Percentiles rank a stretch among this genome's conserved stretches.
Conservation (phyloP, 2,329 filamentous ascomycete genomes). For the Pyrenophora tritici-repentis region DNA sequence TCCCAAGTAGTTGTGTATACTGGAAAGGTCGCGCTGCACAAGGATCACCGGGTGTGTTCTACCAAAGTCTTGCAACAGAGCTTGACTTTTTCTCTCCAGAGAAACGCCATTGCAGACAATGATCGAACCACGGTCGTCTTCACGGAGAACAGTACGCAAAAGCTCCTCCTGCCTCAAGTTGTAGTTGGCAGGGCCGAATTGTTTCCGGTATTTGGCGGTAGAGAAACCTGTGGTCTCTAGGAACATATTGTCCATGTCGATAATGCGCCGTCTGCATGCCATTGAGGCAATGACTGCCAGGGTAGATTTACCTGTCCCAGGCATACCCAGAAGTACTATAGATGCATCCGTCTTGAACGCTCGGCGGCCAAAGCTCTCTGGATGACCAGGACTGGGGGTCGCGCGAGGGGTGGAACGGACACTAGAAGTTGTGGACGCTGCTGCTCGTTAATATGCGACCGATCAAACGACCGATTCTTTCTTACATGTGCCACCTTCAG, state of each 20-base stretch:
- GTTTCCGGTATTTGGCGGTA: slow-evolving; percentile 66
- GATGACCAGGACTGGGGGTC: slow-evolving; percentile 28
- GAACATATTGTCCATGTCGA: slow-evolving; percentile 73
- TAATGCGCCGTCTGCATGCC: slow-evolving; percentile 68
- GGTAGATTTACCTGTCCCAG: slow-evolving; percentile 76
- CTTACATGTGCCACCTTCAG: slow-evolving; percentile 21
- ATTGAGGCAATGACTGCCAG: slow-evolving; percentile 76
- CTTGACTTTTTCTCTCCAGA: slow-evolving; percentile 67
- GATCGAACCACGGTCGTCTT: slow-evolving; percentile 65
- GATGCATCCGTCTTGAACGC: slow-evolving; percentile 67
- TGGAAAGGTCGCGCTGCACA: slow-evolving; percentile 66
- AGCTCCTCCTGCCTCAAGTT: slow-evolving; percentile 67
- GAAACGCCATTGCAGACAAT: slow-evolving; percentile 73
- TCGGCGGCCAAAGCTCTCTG: slow-evolving; percentile 32
- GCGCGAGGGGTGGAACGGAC: slow-evolving; percentile 35
- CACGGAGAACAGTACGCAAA: slow-evolving; percentile 62
- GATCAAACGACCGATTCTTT: neutral
- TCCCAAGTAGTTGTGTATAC: slow-evolving; percentile 66
- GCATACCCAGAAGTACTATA: slow-evolving; percentile 73
- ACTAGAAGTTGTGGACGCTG: slow-evolving; percentile 32
- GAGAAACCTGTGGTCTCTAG: slow-evolving; percentile 66
- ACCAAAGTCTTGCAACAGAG: slow-evolving; percentile 65
- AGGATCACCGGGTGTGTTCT: slow-evolving; percentile 72
- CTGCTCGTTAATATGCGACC: slow-evolving; percentile 9
- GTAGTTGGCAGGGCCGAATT: slow-evolving; percentile 66